Conservation (phyloP, 2,329 filamentous ascomycete genomes). For the Orbilia blumenaviensis region DNA sequence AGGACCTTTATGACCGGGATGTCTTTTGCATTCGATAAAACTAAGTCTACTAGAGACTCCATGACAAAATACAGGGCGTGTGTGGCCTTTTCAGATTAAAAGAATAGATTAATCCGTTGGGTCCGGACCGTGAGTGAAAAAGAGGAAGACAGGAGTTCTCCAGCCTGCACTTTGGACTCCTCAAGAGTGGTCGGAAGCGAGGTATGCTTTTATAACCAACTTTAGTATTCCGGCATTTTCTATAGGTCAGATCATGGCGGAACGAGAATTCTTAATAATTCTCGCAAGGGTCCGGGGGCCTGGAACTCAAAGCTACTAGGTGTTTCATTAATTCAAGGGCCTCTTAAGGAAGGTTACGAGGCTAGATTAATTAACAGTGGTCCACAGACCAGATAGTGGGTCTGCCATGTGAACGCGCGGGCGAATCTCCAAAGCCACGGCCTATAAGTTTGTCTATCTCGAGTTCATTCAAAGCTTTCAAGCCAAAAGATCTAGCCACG, state of each 20-base stretch:
- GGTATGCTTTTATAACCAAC: neutral
- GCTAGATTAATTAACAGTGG: too few species aligned
- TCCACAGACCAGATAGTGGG: neutral
- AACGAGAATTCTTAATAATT: neutral
- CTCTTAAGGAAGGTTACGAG: neutral
- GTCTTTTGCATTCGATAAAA: neutral
- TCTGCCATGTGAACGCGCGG: constrained; percentile 8
- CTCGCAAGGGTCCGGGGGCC: neutral
- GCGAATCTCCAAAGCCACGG: constrained; percentile 10
- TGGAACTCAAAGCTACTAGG: too few species aligned
- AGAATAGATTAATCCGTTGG: neutral
- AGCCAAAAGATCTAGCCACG: neutral
- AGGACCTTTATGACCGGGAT: neutral
- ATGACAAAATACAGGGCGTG: neutral
- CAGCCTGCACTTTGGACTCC: neutral
- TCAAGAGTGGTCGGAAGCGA: neutral
- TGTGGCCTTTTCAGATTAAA: neutral
- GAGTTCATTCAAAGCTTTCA: neutral
- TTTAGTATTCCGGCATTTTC: neutral
- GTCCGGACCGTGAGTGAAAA: neutral
- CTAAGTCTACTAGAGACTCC: neutral
- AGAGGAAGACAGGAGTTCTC: neutral
- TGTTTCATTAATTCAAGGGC: neutral
- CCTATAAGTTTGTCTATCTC: too few species aligned
- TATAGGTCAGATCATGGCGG: neutral